A percentile compares a stretch with the other conserved stretches of the same genome.
Conservation (phyloP, 2,329 filamentous ascomycete genomes). For the Fusarium hostae region DNA sequence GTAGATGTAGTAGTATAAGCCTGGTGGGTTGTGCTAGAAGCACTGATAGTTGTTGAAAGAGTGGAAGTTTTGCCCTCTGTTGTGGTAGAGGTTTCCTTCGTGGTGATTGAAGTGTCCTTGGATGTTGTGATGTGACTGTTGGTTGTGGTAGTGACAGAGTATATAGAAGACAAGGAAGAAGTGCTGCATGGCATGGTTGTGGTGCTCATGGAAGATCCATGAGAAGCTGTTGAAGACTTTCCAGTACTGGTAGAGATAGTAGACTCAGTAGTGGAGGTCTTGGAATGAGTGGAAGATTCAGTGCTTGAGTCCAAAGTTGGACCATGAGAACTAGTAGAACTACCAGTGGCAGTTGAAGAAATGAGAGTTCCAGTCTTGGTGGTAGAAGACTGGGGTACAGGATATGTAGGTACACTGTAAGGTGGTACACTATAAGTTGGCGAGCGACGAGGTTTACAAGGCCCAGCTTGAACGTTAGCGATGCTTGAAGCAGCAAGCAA, state of each 20-base stretch:
- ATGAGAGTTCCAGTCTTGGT: background rate
- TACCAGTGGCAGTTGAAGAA: background rate
- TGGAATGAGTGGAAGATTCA: background rate
- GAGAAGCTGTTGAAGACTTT: background rate
- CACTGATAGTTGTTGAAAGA: background rate
- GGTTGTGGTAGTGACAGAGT: background rate
- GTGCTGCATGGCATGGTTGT: background rate
- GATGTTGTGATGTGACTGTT: background rate
- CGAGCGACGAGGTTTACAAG: slow-evolving; percentile 29
- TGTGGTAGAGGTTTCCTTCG: background rate
- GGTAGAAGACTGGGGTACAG: slow-evolving; percentile 12
- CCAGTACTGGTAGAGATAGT: background rate
- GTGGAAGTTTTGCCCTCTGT: background rate
- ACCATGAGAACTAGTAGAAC: background rate
- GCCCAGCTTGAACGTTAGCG: slow-evolving; percentile 12
- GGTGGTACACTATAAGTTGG: slow-evolving; percentile 12
- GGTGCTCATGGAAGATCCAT: background rate
- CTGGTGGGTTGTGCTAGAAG: background rate
- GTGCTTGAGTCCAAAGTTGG: background rate
- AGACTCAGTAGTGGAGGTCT: background rate
- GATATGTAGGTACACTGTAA: slow-evolving; percentile 20
- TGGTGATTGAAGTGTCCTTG: background rate
- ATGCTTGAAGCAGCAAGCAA: slow-evolving; percentile 18
- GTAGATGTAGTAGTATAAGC: background rate
- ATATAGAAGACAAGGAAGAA: background rate